A percentile compares a stretch with the other conserved stretches of the same genome.
Evolutionary conservation across 495 filamentous ascomycete genomes (phyloP).

Genomic region (Aspergillus biplanus): DNA sequence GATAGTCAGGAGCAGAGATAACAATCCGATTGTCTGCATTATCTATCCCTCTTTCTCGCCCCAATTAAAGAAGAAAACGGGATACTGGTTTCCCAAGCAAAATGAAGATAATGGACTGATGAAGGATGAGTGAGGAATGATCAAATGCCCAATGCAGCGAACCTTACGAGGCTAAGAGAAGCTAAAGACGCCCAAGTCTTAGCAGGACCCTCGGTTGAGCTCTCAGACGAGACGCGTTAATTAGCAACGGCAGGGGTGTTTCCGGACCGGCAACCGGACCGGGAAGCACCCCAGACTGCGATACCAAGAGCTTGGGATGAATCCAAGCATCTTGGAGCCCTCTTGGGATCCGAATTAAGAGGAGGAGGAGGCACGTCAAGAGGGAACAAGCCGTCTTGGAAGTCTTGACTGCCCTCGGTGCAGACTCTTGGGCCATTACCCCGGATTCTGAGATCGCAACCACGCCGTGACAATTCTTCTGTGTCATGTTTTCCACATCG

Average conservation of each 20-base stretch:
- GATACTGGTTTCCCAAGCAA: no score
- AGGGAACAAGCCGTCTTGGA: slow-evolving; percentile 1
- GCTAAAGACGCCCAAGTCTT: neutral
- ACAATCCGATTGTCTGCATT: no score
- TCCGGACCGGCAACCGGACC: slow-evolving; percentile 12
- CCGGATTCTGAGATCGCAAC: no score
- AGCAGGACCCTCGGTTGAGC: no score
- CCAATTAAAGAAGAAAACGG: no score
- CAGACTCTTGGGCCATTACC: neutral
- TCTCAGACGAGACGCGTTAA: no score
- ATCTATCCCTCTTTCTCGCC: neutral
- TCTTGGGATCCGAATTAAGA: no score
- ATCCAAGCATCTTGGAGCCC: no score
- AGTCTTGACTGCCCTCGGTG: neutral
- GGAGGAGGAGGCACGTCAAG: neutral
- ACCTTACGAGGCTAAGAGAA: slow-evolving; percentile 6
- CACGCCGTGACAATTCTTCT: neutral
- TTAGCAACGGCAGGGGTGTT: neutral
- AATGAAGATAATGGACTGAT: no score
- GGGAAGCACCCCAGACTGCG: neutral
- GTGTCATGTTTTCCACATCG: neutral
- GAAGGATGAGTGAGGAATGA: no score
- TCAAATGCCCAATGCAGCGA: neutral
- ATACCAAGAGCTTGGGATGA: neutral
- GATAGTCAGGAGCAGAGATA: neutral